Evolutionary conservation across 345 rosid species (phyloP).

Genomic region (Cardamine occulta): DNA sequence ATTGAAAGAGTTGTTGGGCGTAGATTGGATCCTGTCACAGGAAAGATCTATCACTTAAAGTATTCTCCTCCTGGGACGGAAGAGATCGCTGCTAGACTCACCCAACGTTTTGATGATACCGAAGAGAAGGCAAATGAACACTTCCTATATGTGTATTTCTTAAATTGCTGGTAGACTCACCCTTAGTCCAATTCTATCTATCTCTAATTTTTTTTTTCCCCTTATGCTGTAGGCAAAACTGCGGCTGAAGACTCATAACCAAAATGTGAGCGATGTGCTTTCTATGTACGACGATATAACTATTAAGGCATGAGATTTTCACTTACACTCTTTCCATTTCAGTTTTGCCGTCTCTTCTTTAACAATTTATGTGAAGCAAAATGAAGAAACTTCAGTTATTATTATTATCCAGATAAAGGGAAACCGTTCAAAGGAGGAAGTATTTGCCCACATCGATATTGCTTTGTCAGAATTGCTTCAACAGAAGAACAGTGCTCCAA

Average conservation of each 20-base stretch:
- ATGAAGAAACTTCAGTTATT: constrained; percentile 7
- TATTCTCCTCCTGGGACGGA: constrained; percentile 89
- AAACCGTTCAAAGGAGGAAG: constrained; percentile 59
- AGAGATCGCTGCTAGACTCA: constrained; percentile 84
- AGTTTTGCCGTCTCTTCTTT: constrained; percentile 1
- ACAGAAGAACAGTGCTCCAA: constrained; percentile 47
- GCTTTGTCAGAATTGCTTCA: constrained; percentile 58
- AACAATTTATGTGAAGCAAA: constrained; percentile 13
- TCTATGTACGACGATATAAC: constrained; percentile 76
- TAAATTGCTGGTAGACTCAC: neutral
- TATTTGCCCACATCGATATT: constrained; percentile 59
- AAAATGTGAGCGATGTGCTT: constrained; percentile 86
- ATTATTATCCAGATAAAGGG: constrained; percentile 62
- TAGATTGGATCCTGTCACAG: constrained; percentile 89
- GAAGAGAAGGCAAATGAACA: constrained; percentile 76
- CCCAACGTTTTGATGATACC: constrained; percentile 93
- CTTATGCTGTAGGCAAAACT: constrained; percentile 65
- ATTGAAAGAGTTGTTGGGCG: constrained; percentile 95
- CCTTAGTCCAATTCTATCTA: constrained; percentile 13
- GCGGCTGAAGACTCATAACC: constrained; percentile 74
- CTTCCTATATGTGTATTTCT: neutral
- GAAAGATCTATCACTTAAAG: constrained; percentile 90
- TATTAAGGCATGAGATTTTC: constrained; percentile 59
- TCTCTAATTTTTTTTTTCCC: neutral
- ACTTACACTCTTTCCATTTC: constrained; percentile 34